Percentiles rank a stretch among this genome's conserved stretches.
These are phyloP conservation scores for Amphicarpaea edgeworthii DNA, from an alignment of 306 rosid species.

Conservation along the genomic window DNA sequence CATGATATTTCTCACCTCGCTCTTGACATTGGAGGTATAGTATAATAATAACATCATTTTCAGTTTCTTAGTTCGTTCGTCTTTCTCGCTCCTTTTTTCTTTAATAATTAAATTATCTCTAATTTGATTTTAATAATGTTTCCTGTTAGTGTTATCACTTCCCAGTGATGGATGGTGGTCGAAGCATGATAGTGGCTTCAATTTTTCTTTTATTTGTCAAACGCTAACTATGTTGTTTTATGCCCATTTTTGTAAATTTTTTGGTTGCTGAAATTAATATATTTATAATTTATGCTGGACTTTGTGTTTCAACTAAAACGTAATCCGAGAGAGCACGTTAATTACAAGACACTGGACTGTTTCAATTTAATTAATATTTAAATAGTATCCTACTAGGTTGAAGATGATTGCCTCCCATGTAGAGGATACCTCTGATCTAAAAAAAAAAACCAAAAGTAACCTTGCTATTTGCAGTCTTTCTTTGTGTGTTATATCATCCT, in stretches of 20 bases:
- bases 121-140: slow-evolving; percentile 1
- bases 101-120: neutral
- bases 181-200: neutral
- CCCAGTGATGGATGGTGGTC: neutral
- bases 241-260: neutral
- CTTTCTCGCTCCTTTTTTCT: neutral
- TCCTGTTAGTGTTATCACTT: neutral
- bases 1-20: slow-evolving; percentile 81
- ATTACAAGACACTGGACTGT: too few species aligned
- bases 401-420: too few species aligned
- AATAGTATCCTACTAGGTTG: too few species aligned
- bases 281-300: too few species aligned
- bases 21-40: slow-evolving; percentile 87
- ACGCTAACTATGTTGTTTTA: neutral
- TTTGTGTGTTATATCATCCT: too few species aligned
- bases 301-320: neutral
- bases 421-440: too few species aligned
- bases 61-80: neutral
- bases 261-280: too few species aligned
- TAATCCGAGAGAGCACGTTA: neutral
- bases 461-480: too few species aligned
- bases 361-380: too few species aligned
- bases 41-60: neutral
- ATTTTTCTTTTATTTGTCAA: neutral
- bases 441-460: too few species aligned